Percentiles rank a stretch among this genome's conserved stretches.
Conservation (phyloP, 2,329 filamentous ascomycete genomes). For the Neophaeococcomyces aloes region DNA sequence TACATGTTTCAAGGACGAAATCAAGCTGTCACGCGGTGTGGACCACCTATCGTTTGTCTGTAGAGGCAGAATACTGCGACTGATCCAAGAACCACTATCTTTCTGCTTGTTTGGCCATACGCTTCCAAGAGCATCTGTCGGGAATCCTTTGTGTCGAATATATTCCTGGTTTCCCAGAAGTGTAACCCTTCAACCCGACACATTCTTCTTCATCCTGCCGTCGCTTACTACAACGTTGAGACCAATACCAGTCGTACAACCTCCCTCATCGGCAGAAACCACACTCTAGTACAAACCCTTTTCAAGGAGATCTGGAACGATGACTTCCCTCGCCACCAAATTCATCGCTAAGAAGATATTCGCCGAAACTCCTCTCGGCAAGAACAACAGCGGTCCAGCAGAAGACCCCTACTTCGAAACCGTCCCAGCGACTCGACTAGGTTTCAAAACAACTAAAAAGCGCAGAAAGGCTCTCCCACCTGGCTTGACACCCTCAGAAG, state of each 20-base stretch:
- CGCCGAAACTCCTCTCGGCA: constrained; percentile 47
- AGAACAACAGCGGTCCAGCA: constrained; percentile 30
- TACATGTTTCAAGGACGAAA: constrained; percentile 5
- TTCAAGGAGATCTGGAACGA: constrained; percentile 26
- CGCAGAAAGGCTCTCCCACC: constrained; percentile 73
- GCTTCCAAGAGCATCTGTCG: neutral
- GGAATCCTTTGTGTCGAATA: neutral
- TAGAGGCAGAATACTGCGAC: constrained; percentile 2
- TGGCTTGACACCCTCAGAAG: constrained; percentile 75
- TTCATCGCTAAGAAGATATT: constrained; percentile 48
- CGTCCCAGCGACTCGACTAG: constrained; percentile 57
- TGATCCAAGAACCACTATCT: neutral
- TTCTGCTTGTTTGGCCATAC: neutral
- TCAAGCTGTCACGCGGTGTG: neutral
- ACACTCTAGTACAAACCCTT: neutral
- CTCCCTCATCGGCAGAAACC: neutral
- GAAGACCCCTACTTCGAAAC: constrained; percentile 87
- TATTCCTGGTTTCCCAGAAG: constrained; percentile 3
- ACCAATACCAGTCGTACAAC: neutral
- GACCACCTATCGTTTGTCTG: constrained; percentile 3
- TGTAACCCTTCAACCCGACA: too few relatives aligned
- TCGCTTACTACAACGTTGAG: neutral
- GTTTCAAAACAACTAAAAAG: constrained; percentile 63
- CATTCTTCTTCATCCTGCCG: too few relatives aligned
- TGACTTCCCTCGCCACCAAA: constrained; percentile 47